Evolutionary conservation across 345 rosid species (phyloP).

Genomic region (Murraya koenigii): DNA sequence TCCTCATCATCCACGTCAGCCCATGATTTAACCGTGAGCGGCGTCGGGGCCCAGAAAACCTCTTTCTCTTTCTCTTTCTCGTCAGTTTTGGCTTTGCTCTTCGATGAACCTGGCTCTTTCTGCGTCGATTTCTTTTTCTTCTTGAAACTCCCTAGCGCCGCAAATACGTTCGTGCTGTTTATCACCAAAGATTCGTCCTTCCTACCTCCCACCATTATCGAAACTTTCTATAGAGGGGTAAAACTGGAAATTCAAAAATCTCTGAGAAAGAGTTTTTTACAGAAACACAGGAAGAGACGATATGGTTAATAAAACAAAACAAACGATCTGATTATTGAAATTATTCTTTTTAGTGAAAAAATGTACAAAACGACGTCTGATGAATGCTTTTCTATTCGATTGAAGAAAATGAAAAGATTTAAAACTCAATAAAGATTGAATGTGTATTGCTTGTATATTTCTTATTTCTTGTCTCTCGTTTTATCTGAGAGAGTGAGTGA

Average conservation of each 20-base stretch:
- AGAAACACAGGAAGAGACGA: no score
- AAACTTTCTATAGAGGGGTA: not conserved
- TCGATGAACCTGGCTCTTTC: constrained; percentile 25
- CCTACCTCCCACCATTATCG: constrained; percentile 36
- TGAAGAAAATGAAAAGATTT: not conserved
- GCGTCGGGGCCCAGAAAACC: constrained; percentile 46
- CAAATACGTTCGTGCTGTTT: constrained; percentile 49
- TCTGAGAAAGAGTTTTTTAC: not conserved
- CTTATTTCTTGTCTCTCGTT: not conserved
- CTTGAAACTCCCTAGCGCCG: constrained; percentile 43
- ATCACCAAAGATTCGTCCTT: constrained; percentile 38
- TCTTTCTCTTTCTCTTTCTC: constrained; percentile 29
- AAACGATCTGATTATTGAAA: not conserved
- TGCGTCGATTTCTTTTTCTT: constrained; percentile 55
- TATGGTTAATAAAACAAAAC: not conserved
- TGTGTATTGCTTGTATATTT: no score
- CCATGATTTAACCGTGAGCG: constrained; percentile 40
- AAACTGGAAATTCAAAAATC: not conserved
- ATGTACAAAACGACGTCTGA: not conserved
- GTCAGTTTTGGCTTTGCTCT: constrained; percentile 15
- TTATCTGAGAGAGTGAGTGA: not conserved
- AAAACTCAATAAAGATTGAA: no score
- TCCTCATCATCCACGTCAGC: constrained; percentile 53
- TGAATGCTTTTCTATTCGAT: not conserved
- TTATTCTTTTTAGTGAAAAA: not conserved